A percentile compares a stretch with the other conserved stretches of the same genome.
These are phyloP conservation scores for Manihot esculenta DNA, from an alignment of 441 rosid species.

Conservation along the genomic window DNA sequence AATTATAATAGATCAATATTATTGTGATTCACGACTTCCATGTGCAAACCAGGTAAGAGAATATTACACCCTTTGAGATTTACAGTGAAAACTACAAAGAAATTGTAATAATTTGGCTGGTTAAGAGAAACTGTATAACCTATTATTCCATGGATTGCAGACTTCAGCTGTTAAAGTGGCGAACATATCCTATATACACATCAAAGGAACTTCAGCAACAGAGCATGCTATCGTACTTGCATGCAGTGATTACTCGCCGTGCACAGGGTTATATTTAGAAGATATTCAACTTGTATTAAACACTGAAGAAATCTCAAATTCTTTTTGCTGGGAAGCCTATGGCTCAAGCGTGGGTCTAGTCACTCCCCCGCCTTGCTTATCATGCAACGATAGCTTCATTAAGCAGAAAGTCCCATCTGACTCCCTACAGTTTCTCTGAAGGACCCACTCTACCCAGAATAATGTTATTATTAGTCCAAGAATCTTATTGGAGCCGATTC, in stretches of 20 bases:
- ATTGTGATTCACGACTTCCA: conserved; percentile 69
- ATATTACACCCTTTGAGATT: background rate
- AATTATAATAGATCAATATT: conserved; percentile 82
- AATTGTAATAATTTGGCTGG: background rate
- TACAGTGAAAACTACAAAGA: background rate
- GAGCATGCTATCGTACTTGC: conserved; percentile 65
- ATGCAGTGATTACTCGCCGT: conserved; percentile 72
- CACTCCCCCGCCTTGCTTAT: conserved; percentile 63
- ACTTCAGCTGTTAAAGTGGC: conserved; percentile 68
- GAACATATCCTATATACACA: conserved; percentile 51
- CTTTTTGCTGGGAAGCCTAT: conserved; percentile 82
- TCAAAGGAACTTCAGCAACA: conserved; percentile 79
- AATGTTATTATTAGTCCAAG: background rate
- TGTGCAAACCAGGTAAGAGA: conserved; percentile 77
- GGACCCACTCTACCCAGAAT: background rate
- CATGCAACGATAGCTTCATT: conserved; percentile 36
- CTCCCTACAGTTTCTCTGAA: conserved; percentile 37
- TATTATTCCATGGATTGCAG: conserved; percentile 41
- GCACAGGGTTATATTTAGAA: conserved; percentile 57
- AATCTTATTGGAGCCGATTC: background rate
- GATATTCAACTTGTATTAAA: conserved; percentile 54
- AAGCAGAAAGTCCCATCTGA: conserved; percentile 38
- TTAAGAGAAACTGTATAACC: background rate
- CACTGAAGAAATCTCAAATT: conserved; percentile 36
- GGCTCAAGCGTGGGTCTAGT: conserved; percentile 62